A percentile compares a stretch with the other conserved stretches of the same genome.
These are phyloP conservation scores for Mycena galericulata DNA, from an alignment of 768 basidiomycete species.

Conservation along the genomic window DNA sequence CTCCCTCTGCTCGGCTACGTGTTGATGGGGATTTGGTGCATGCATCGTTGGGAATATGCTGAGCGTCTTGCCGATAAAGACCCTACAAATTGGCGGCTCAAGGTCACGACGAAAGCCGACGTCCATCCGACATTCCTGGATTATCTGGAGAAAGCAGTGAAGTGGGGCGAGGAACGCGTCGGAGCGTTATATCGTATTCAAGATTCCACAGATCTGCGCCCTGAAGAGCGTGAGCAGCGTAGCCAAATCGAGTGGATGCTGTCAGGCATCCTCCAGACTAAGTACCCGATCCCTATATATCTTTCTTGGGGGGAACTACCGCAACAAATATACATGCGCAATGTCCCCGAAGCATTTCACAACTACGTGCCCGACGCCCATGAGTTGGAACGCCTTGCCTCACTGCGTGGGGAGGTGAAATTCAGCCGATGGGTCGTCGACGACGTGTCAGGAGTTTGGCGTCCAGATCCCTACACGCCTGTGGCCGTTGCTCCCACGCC, in stretches of 20 bases:
- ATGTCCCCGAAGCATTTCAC: background rate
- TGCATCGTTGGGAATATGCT: background rate
- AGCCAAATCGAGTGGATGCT: background rate
- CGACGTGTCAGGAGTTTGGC: background rate
- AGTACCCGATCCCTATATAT: constrained; percentile 9
- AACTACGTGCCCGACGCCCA: background rate
- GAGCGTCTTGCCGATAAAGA: background rate
- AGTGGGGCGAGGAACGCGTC: background rate
- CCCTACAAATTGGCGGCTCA: background rate
- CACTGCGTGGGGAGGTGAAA: background rate
- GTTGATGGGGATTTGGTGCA: constrained; percentile 3
- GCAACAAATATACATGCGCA: background rate
- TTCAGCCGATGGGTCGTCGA: constrained; percentile 3
- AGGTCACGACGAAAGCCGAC: background rate
- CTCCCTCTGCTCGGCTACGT: constrained; percentile 13
- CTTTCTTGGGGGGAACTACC: constrained; percentile 8
- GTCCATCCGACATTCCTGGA: background rate
- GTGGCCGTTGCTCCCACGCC: background rate
- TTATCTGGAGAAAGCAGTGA: background rate
- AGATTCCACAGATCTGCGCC: no score
- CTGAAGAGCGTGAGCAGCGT: background rate
- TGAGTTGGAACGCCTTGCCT: background rate
- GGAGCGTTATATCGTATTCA: background rate
- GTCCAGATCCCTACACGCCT: background rate
- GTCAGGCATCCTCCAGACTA: background rate